These are phyloP conservation scores for Hemileccinum impolitum DNA, from an alignment of 768 basidiomycete genomes.

Conservation along the genomic window DNA sequence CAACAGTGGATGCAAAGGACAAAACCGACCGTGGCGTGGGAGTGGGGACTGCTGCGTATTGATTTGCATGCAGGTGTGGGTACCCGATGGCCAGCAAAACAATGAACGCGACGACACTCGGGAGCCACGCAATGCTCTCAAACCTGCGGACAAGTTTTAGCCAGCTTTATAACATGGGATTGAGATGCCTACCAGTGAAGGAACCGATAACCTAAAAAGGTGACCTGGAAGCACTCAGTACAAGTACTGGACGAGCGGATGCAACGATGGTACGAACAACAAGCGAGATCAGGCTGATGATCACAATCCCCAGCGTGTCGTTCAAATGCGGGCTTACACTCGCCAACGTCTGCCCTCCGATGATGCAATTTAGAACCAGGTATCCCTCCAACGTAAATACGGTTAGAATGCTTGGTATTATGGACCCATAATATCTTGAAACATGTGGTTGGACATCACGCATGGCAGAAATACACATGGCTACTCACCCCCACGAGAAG, in stretches of 20 bases:
- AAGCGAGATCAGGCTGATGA: conserved; percentile 31
- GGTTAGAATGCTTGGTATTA: conserved; percentile 44
- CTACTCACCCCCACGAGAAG: conserved; percentile 48
- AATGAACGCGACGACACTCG: conserved; percentile 64
- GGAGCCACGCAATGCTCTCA: conserved; percentile 73
- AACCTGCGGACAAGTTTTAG: conserved; percentile 45
- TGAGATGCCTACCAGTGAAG: conserved; percentile 46
- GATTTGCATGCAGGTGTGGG: conserved; percentile 52
- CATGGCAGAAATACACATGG: conserved; percentile 11
- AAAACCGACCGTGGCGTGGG: conserved; percentile 36
- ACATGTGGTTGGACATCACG: conserved; percentile 2
- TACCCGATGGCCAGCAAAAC: conserved; percentile 67
- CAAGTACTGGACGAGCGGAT: background rate
- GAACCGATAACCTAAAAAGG: conserved; percentile 64
- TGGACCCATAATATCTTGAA: conserved; percentile 37
- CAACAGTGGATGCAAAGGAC: conserved; percentile 44
- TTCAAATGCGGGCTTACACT: conserved; percentile 38
- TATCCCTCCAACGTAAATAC: conserved; percentile 52
- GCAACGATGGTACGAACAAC: conserved; percentile 17
- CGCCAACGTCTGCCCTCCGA: conserved; percentile 59
- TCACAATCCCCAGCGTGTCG: conserved; percentile 33
- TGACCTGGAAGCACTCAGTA: conserved; percentile 37
- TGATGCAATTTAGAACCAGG: conserved; percentile 55
- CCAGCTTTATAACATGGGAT: background rate
- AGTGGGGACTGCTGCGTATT: conserved; percentile 31